phyloP scores from a whole-genome alignment of 1,284 basidiomycete species.

The Athelia sp. region DNA sequence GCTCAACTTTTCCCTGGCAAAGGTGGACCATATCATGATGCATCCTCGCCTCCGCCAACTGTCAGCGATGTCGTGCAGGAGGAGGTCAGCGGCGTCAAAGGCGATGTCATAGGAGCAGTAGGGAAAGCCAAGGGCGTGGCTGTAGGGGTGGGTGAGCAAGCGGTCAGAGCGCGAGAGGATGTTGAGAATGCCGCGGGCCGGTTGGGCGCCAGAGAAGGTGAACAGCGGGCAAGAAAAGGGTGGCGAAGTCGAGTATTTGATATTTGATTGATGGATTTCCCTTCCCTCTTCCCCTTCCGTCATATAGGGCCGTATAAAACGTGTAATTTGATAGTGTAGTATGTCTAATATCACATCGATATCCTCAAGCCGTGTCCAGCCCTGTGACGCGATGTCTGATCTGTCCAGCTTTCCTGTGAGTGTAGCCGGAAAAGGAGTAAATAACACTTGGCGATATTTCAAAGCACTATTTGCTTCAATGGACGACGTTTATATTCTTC shows the following conservation, averaged over 20 bases:
- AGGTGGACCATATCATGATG: slow-evolving; percentile 30
- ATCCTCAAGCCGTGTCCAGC: too few relatives aligned
- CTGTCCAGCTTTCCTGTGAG: too few relatives aligned
- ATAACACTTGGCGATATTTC: too few relatives aligned
- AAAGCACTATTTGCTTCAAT: too few relatives aligned
- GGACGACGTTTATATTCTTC: too few relatives aligned
- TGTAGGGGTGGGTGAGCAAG: slow-evolving; percentile 18
- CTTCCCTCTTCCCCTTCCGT: too few relatives aligned
- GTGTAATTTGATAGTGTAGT: too few relatives aligned
- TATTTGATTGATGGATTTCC: too few relatives aligned
- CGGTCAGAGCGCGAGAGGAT: slow-evolving; percentile 15
- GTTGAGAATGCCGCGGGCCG: slow-evolving; percentile 4
- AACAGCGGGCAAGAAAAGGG: background rate
- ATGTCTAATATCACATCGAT: too few relatives aligned
- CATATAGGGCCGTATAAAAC: too few relatives aligned
- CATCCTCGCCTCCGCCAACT: slow-evolving; percentile 3
- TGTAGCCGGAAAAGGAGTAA: too few relatives aligned
- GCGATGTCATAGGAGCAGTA: slow-evolving; percentile 8
- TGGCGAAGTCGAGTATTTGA: background rate
- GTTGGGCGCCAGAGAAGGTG: background rate
- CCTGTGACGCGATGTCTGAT: too few relatives aligned
- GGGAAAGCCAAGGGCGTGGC: slow-evolving; percentile 17
- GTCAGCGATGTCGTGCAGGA: slow-evolving; percentile 11
- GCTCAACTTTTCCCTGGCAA: slow-evolving; percentile 40
- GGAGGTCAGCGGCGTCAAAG: slow-evolving; percentile 3